Conservation (phyloP, 2,329 filamentous ascomycete species). For the Neurospora sp. region DNA sequence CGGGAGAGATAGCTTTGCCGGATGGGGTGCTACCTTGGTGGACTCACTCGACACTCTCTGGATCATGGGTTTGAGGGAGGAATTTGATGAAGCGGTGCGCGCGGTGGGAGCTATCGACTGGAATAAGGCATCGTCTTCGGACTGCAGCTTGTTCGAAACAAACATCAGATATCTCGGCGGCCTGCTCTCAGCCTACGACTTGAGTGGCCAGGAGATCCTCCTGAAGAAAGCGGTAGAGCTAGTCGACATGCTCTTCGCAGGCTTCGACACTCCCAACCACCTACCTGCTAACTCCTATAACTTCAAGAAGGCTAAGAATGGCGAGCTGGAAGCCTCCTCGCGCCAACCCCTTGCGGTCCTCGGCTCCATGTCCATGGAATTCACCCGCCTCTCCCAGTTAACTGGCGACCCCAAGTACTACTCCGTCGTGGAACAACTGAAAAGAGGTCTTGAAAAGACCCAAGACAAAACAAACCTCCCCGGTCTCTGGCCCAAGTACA, state of each 20-base stretch:
- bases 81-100: constrained; percentile 42
- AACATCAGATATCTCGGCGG: constrained; percentile 47
- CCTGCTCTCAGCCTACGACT: constrained; percentile 41
- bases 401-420: constrained; percentile 66
- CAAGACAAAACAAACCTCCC: constrained; percentile 59
- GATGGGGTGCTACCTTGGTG: constrained; percentile 49
- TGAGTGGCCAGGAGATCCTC: constrained; percentile 35
- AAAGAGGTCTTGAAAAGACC: constrained; percentile 52
- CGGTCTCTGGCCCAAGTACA: constrained; percentile 59
- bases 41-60: constrained; percentile 49
- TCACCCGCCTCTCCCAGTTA: constrained; percentile 64
- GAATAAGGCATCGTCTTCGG: constrained; percentile 31
- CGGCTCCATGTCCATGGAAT: constrained; percentile 63
- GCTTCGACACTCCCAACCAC: constrained; percentile 45
- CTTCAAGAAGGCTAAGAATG: constrained; percentile 31
- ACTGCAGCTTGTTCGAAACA: constrained; percentile 53
- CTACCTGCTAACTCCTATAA: constrained; percentile 37
- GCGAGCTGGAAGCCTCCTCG: constrained; percentile 25
- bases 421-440: constrained; percentile 59
- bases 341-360: constrained; percentile 34
- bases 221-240: constrained; percentile 42
- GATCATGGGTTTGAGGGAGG: constrained; percentile 48
- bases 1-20: constrained; percentile 38
- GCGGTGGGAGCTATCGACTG: constrained; percentile 46
- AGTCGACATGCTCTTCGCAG: constrained; percentile 41